Evolutionary conservation across 2,329 filamentous ascomycete genomes (phyloP).

Genomic region (Blastomyces silverae): DNA sequence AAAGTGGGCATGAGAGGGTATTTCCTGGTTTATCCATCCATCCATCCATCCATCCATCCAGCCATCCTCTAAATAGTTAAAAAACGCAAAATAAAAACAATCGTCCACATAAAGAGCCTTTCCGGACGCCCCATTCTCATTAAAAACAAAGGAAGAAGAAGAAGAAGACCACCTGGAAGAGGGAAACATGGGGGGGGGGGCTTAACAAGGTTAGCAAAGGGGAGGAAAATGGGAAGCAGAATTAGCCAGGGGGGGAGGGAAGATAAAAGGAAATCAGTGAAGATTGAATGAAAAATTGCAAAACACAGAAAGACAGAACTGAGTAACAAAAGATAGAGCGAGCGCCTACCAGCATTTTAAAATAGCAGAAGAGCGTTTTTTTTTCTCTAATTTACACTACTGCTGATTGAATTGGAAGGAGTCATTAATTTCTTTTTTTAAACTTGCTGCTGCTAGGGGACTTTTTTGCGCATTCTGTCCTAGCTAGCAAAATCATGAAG

Average conservation of each 20-base stretch:
- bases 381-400: slow-evolving; percentile 1
- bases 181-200: not conserved
- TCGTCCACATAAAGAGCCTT: no score
- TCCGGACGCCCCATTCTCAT: no score
- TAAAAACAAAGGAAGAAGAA: no score
- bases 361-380: not conserved
- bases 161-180: no score
- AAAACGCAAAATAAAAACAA: no score
- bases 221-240: not conserved
- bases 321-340: not conserved
- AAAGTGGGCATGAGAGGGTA: no score
- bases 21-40: no score
- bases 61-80: no score
- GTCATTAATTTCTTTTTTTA: not conserved
- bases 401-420: not conserved
- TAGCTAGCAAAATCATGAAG: not conserved
- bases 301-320: not conserved
- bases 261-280: not conserved
- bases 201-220: no score
- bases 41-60: no score
- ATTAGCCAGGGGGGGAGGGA: not conserved
- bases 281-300: not conserved
- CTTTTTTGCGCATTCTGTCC: not conserved
- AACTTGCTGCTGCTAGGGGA: not conserved
- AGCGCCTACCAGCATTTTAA: not conserved